Evolutionary conservation across 2,329 filamentous ascomycete species (phyloP).

Genomic region (Venturia oleaginea): DNA sequence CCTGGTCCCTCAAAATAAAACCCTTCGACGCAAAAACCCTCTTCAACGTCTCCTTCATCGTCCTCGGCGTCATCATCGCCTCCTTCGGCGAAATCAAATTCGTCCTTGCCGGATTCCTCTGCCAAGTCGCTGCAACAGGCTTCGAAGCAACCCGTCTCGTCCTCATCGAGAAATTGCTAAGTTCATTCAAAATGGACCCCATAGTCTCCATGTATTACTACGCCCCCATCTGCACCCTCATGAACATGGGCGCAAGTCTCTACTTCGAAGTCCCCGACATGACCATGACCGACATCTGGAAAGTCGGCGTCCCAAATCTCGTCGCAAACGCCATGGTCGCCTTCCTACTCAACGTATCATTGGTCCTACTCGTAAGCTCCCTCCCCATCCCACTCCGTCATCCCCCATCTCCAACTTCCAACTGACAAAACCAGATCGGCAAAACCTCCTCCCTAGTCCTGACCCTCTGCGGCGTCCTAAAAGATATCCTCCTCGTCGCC

Average conservation of each 20-base stretch:
- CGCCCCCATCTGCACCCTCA: conserved; percentile 19
- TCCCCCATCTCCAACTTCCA: background rate
- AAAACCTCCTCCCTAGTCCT: conserved; percentile 20
- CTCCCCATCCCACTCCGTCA: background rate
- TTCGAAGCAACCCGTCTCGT: conserved; percentile 19
- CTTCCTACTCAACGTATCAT: conserved; percentile 18
- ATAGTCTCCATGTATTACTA: conserved; percentile 21
- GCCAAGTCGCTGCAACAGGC: conserved; percentile 16
- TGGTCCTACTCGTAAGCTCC: conserved; percentile 19
- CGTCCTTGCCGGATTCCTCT: conserved; percentile 17
- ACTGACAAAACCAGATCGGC: conserved; percentile 17
- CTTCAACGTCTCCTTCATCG: conserved; percentile 19
- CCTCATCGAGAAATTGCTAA: conserved; percentile 18
- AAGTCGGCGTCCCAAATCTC: conserved; percentile 17
- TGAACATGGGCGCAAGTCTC: conserved; percentile 17
- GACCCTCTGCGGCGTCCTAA: conserved; percentile 19
- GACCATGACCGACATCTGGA: conserved; percentile 15
- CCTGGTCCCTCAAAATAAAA: conserved; percentile 17
- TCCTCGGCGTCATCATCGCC: conserved; percentile 19
- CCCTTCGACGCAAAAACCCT: conserved; percentile 17
- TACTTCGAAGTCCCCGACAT: conserved; percentile 17
- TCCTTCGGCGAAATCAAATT: conserved; percentile 20
- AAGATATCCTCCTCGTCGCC: conserved; percentile 20
- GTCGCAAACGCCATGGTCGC: conserved; percentile 18
- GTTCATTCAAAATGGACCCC: conserved; percentile 20